Conservation (phyloP, 106 monocot genomes). For the Narthecium ossifragum region DNA sequence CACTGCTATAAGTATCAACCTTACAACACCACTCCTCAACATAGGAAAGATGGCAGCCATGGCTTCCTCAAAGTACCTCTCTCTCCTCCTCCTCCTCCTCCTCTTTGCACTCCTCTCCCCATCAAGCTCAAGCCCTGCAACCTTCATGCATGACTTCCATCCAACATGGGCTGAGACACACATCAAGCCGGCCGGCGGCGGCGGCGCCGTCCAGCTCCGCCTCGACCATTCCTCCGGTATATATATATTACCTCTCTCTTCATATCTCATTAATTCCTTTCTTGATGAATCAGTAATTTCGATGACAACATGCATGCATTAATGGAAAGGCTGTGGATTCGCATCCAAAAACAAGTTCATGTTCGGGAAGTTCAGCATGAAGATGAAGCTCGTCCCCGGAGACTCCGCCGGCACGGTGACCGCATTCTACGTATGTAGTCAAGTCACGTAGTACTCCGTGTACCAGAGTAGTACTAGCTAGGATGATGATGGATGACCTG, state of each 20-base stretch:
- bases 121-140: background rate
- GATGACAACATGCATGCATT: too few relatives aligned
- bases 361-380: background rate
- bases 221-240: conserved; percentile 10
- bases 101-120: too few relatives aligned
- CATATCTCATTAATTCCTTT: too few relatives aligned
- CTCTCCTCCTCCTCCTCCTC: background rate
- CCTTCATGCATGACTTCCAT: background rate
- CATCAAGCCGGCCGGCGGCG: background rate
- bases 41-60: too few relatives aligned
- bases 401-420: conserved; percentile 8
- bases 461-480: background rate
- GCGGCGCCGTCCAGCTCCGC: conserved; percentile 4
- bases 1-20: too few relatives aligned
- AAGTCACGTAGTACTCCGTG: background rate
- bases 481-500: background rate
- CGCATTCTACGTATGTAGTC: background rate
- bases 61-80: background rate
- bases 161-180: conserved; percentile 1
- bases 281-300: background rate
- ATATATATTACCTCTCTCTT: too few relatives aligned
- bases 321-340: conserved; percentile 6
- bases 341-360: conserved; percentile 4
- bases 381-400: conserved; percentile 8
- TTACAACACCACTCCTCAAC: too few relatives aligned